phyloP scores from a whole-genome alignment of 495 filamentous ascomycete genomes.

The Penicillium taxi region DNA sequence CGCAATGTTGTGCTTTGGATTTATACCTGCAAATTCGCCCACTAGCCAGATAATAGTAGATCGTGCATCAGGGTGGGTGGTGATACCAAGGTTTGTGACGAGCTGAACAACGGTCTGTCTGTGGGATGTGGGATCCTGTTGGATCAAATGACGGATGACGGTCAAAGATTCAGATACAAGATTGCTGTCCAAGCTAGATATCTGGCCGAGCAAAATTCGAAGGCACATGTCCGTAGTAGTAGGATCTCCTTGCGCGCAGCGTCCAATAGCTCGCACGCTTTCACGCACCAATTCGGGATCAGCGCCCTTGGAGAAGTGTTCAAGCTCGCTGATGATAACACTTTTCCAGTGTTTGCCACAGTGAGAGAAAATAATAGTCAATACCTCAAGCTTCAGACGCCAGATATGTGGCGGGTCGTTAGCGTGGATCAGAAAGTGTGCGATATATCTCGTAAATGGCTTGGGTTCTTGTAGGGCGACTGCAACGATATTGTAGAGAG shows the following conservation, averaged over 20 bases:
- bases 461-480: constrained; percentile 67
- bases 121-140: constrained; percentile 75
- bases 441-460: constrained; percentile 72
- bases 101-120: constrained; percentile 73
- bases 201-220: constrained; percentile 69
- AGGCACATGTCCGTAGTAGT: constrained; percentile 68
- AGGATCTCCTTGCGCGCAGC: constrained; percentile 75
- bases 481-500: constrained; percentile 86
- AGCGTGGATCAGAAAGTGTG: constrained; percentile 77
- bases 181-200: constrained; percentile 74
- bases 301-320: constrained; percentile 76
- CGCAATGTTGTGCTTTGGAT: constrained; percentile 77
- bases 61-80: constrained; percentile 74
- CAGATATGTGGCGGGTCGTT: constrained; percentile 78
- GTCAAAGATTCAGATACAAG: constrained; percentile 86
- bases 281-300: constrained; percentile 75
- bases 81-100: constrained; percentile 84
- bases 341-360: constrained; percentile 66
- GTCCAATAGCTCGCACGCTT: constrained; percentile 82
- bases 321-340: constrained; percentile 82
- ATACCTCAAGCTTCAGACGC: constrained; percentile 82
- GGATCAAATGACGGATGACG: constrained; percentile 90
- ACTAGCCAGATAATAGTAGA: constrained; percentile 97
- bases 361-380: constrained; percentile 84
- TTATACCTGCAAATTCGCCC: constrained; percentile 78